Base-by-base conservation (phyloP, 768 basidiomycete species). In the Lactifluus pinguis region DNA sequence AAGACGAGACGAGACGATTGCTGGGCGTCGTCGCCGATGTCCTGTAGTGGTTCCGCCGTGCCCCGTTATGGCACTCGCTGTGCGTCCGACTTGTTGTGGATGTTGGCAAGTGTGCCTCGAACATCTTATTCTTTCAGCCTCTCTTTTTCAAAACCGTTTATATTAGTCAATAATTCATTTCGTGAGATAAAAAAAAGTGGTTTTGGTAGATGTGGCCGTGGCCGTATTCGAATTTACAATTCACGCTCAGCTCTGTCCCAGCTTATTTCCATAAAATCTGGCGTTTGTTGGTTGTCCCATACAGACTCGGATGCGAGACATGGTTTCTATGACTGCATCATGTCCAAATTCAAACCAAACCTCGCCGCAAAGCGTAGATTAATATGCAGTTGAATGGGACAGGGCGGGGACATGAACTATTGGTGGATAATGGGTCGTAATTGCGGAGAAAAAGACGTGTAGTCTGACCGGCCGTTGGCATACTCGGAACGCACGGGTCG, bases 361-460 rank as follows among this genome's bases (percentile, higher is more conserved):
- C 74, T 74, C 36, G 81, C 79, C 14, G 87, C 86, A 71, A 92
- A 91, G 11, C 84, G 79, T 9, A 89, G 89, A 66, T 92, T 91
- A 60, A 92, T 91, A 68, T 92, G 89, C 6, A 89, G 89, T 65
- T 89, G 87, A n/a, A 89, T 76, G 68, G 76, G 69, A 34, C 67
- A 63, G 49, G 68, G 72, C 17, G 57, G 55, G 41, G 51, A 29
- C 34, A 30, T 17, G 47, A 53, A 57, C 9, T 44, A 25, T 25
- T 25, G 25, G 52, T 51, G 53, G 25, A 61, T 25, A 62, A 47
- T n/a, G n/a, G 54, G 51, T 21, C 36, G 55, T n/a, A 53, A 57
- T 29, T 49, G 61, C 8, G 62, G 59, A 17, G 53, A 15, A 29
- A 49, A 61, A 8, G 62, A 32, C 10, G 66, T 38, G 38, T 64